phyloP scores from a whole-genome alignment of 192 early-diverging fungal species.

The Coemansia sp. region DNA sequence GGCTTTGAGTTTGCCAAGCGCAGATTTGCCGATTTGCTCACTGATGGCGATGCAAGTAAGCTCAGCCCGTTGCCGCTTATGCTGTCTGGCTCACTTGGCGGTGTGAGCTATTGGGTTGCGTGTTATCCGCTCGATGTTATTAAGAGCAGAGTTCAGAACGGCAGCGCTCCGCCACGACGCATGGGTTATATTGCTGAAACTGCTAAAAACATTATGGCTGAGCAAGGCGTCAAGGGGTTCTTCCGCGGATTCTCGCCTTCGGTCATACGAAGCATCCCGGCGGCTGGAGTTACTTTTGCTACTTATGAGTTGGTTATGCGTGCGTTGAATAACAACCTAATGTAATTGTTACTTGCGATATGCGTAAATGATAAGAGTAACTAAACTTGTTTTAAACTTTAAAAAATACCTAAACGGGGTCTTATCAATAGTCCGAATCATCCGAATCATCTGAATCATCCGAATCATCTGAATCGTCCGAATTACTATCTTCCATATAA shows the following conservation, averaged over 20 bases:
- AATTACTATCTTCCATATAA: too few relatives aligned
- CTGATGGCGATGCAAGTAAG: slow-evolving; percentile 49
- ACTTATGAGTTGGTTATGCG: slow-evolving; percentile 65
- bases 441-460: too few relatives aligned
- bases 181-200: slow-evolving; percentile 60
- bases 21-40: slow-evolving; percentile 50
- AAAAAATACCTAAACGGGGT: too few relatives aligned
- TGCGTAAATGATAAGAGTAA: too few relatives aligned
- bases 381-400: too few relatives aligned
- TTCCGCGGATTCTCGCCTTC: slow-evolving; percentile 66
- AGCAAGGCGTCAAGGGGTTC: slow-evolving; percentile 62
- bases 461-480: too few relatives aligned
- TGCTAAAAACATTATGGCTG: slow-evolving; percentile 55
- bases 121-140: slow-evolving; percentile 87
- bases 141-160: slow-evolving; percentile 76
- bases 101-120: slow-evolving; percentile 76
- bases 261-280: slow-evolving; percentile 62
- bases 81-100: slow-evolving; percentile 77
- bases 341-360: background rate
- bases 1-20: slow-evolving; percentile 83
- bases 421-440: too few relatives aligned
- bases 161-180: slow-evolving; percentile 59
- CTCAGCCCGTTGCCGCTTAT: slow-evolving; percentile 62
- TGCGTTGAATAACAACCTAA: slow-evolving; percentile 8
- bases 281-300: slow-evolving; percentile 77